Evolutionary conservation across 2,329 filamentous ascomycete genomes (phyloP), one percentile per base, ranked within the genome.

Genomic region (Grosmannia serpens): DNA sequence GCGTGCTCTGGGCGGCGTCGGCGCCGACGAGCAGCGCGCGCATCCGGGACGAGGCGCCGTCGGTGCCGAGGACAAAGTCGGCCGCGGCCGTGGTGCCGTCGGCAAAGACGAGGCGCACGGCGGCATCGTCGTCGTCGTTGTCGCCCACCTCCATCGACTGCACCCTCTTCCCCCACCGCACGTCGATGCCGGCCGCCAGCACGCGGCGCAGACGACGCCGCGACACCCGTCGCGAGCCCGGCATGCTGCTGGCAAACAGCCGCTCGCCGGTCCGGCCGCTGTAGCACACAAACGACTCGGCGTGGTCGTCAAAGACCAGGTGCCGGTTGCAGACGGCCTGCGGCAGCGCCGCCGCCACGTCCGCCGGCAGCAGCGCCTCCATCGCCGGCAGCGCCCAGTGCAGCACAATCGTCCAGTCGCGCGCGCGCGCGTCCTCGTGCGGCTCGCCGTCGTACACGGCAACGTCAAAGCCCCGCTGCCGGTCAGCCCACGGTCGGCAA

Each of bases 361-460:
- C 63, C 6, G 67, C 58, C 1, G 73, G 71, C 2, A 75, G 64
- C 53, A 74, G 62, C 51, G 69, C 62, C 49, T 58, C 61, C 54
- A 75, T 67, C 7, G 65, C 63, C 1, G 70, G 67, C 64, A 73
- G 67, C 15, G 68, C 72, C 73, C 73, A 75, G 61, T 73, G 71
- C 26, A 74, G 61, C 13, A 71, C 65, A 35, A 74, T 71, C n/a
- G 69, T 70, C 71, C 71, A 73, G 64, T 73, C 71, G 57, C 71
- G 69, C 3, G 59, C 53, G 10, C 70, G 67, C 26, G 65, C 64
- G 10, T 67, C 62, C 58, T 71, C 51, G 55, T 64, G 61, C 1
- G 58, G 55, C 38, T 73, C 71, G 20, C 59, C 53, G 26, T 73
- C 71, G 55, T 68, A 71, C 2, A 73, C 60, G 35, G 63, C 56